Evolutionary conservation across 169 alveolate species (phyloP), one percentile per base, ranked within the genome.

Genomic region (Plasmodium malariae): DNA sequence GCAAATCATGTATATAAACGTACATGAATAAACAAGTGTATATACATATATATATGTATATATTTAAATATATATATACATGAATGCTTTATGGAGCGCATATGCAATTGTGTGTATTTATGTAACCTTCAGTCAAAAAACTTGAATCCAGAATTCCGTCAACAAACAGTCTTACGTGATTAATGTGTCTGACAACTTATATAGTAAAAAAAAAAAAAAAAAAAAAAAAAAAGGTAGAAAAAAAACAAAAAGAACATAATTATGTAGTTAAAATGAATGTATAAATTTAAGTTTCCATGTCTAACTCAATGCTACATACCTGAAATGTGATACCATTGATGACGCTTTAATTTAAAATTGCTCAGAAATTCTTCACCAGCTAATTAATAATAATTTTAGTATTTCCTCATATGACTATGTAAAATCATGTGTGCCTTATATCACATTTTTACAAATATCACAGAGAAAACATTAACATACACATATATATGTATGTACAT

Each of bases 271-370:
- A n/a, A n/a, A n/a, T n/a, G n/a, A n/a, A n/a, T n/a, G n/a, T n/a
- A n/a, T n/a, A n/a, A n/a, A n/a, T n/a, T n/a, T n/a, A n/a, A n/a
- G n/a, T 40, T 4, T 48, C 49, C 49, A 28, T 21, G 37, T 5
- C 49, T n/a, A n/a, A n/a, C 12, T 7, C 12, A 67, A n/a, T 45
- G 21, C 9, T 12, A 51, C 91, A 32, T 74, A 93, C 96, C 88
- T 30, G 96, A 94, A 26, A 95, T 59, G 89, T 95, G 98, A 72
- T 95, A 95, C 98, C 98, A 95, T 88, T 94, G 96, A 63, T 95
- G 97, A 9, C 43, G 86, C 59, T 88, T 93, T 67, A 89, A 87
- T 93, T 94, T 55, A 89, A 96, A 86, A 92, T 95, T 85, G 91
- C 92, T 92, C 89, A 93, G 72, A 91, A 90, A 93, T 49, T 93